phyloP scores from a whole-genome alignment of 768 basidiomycete species.

The Russula emetica region DNA sequence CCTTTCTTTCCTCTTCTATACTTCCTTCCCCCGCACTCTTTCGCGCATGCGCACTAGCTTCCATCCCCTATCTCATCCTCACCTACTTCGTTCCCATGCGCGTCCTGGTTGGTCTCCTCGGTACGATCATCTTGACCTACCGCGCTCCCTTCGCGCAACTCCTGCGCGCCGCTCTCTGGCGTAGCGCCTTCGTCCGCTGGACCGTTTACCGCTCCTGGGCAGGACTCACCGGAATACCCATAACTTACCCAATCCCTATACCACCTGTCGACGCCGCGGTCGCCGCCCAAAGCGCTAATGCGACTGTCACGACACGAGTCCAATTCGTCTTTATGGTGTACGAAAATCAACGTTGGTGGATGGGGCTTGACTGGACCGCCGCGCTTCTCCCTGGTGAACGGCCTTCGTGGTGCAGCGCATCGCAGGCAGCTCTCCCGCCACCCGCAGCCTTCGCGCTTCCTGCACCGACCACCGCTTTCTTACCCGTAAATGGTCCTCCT shows the following conservation, averaged over 20 bases:
- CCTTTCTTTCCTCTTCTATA: slow-evolving; percentile 33
- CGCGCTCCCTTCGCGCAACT: slow-evolving; percentile 64
- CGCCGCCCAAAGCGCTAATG: slow-evolving; percentile 1
- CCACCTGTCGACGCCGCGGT: slow-evolving; percentile 34
- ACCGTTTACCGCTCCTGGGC: slow-evolving; percentile 49
- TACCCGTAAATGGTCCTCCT: slow-evolving; percentile 38
- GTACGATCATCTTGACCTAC: slow-evolving; percentile 56
- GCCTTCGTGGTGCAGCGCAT: slow-evolving; percentile 74
- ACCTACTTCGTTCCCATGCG: slow-evolving; percentile 60
- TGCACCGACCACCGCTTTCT: slow-evolving; percentile 53
- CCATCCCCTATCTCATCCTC: slow-evolving; percentile 61
- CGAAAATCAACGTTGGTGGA: slow-evolving; percentile 97
- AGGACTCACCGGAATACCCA: slow-evolving; percentile 50
- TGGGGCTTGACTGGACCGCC: slow-evolving; percentile 94
- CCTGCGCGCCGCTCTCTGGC: slow-evolving; percentile 52
- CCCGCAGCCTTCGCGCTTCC: slow-evolving; percentile 68
- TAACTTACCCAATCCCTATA: slow-evolving; percentile 38
- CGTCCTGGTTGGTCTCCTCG: slow-evolving; percentile 54
- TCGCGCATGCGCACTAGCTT: slow-evolving; percentile 54
- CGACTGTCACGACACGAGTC: slow-evolving; percentile 31
- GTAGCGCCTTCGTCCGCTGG: slow-evolving; percentile 69
- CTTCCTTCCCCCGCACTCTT: slow-evolving; percentile 40
- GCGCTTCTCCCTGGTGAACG: slow-evolving; percentile 86
- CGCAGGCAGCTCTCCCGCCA: slow-evolving; percentile 59
- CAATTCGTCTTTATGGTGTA: slow-evolving; percentile 87